Conservation (phyloP, 345 rosid species). For the Arabidopsis suecica region DNA sequence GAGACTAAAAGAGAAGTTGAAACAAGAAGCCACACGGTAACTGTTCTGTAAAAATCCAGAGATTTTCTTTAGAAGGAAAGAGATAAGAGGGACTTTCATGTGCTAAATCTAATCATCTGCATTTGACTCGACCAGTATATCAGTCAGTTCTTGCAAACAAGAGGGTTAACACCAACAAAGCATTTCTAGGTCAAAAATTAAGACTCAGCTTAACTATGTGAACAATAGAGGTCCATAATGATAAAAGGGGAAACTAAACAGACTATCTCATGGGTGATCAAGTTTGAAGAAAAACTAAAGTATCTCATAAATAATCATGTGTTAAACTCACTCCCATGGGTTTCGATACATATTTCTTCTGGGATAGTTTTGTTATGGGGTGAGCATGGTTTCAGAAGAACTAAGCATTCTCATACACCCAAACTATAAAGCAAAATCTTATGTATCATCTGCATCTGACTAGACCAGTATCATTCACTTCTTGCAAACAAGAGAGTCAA, state of each 20-base stretch:
- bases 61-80: not conserved
- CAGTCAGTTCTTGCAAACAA: too few species aligned
- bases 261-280: too few species aligned
- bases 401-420: slow-evolving; percentile 20
- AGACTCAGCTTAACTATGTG: too few species aligned
- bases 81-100: not conserved
- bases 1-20: slow-evolving; percentile 4
- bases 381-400: not conserved
- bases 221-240: too few species aligned
- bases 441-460: slow-evolving; percentile 5
- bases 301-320: too few species aligned
- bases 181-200: too few species aligned
- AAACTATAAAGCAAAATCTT: not conserved
- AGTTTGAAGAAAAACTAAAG: too few species aligned
- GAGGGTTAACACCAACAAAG: too few species aligned
- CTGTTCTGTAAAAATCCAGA: not conserved
- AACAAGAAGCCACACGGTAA: slow-evolving; percentile 4
- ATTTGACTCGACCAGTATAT: too few species aligned
- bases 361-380: not conserved
- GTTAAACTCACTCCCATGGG: not conserved
- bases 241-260: too few species aligned
- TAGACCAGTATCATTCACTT: not conserved
- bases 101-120: not conserved
- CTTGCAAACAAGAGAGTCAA: slow-evolving; percentile 8
- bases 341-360: not conserved